Percentiles rank a stretch among this genome's conserved stretches.
Conservation (phyloP, 31 red algal species). For the Porphyra umbilicalis region DNA sequence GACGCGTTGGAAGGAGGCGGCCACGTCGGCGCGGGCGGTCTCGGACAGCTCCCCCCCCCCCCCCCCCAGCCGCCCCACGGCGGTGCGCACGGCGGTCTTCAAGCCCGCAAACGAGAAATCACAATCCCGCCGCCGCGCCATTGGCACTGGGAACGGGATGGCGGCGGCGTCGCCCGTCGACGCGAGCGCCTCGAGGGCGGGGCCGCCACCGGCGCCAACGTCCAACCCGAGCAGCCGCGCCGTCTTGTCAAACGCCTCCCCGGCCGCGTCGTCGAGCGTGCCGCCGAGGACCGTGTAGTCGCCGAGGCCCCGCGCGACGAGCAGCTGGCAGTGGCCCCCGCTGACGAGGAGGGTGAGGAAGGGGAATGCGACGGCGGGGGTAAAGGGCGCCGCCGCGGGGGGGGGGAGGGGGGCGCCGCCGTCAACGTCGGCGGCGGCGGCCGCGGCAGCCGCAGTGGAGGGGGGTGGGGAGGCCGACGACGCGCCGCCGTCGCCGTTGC, state of each 20-base stretch:
- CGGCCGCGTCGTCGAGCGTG: constrained; percentile 91
- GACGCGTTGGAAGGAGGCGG: constrained; percentile 83
- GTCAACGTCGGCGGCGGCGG: not conserved
- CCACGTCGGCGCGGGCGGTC: constrained; percentile 52
- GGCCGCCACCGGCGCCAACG: constrained; percentile 72
- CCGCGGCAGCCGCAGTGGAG: not conserved
- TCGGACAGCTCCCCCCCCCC: constrained; percentile 22
- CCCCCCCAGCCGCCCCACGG: constrained; percentile 37
- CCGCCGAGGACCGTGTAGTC: constrained; percentile 79
- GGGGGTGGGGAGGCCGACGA: not conserved
- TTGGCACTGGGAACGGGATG: constrained; percentile 69
- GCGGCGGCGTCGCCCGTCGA: constrained; percentile 27
- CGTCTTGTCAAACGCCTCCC: constrained; percentile 97
- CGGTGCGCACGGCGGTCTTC: constrained; percentile 78
- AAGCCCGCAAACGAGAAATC: constrained; percentile 98
- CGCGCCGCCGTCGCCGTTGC: not conserved
- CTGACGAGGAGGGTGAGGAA: constrained; percentile 76
- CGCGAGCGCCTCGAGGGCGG: constrained; percentile 71
- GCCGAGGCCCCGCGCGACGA: constrained; percentile 36
- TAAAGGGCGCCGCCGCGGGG: not conserved
- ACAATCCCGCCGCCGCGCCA: constrained; percentile 59
- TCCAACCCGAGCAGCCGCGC: constrained; percentile 75
- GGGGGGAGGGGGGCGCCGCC: not conserved
- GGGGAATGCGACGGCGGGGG: constrained; percentile 37
- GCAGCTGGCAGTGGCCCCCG: constrained; percentile 87